A percentile compares a stretch with the other conserved stretches of the same genome.
These are phyloP conservation scores for Cyclocybe aegerita DNA, from an alignment of 768 basidiomycete species.

Conservation along the genomic window DNA sequence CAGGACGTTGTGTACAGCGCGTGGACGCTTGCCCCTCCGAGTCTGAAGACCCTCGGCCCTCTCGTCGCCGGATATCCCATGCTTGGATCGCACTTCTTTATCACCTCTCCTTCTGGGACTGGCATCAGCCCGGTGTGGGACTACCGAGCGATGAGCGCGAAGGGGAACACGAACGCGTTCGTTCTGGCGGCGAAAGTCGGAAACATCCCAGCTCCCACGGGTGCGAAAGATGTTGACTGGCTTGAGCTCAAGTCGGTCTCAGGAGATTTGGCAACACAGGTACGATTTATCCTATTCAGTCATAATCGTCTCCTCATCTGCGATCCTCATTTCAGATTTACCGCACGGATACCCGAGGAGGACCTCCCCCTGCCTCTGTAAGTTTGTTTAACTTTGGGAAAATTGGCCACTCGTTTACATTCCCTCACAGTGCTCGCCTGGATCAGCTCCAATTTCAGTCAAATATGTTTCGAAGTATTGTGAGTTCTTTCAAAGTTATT, in stretches of 20 bases:
- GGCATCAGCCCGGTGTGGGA: slow-evolving; percentile 56
- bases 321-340: slow-evolving; percentile 31
- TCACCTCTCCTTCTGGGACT: slow-evolving; percentile 41
- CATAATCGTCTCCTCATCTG: no score
- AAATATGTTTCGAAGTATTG: slow-evolving; percentile 56
- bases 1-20: slow-evolving; percentile 26
- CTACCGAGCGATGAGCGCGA: slow-evolving; percentile 42
- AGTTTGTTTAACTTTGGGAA: slow-evolving; percentile 11
- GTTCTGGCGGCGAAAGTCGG: slow-evolving; percentile 44
- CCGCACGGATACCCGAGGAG: slow-evolving; percentile 50
- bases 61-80: slow-evolving; percentile 11
- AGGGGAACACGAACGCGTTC: slow-evolving; percentile 43
- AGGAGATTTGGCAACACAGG: slow-evolving; percentile 47
- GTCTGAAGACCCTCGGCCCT: slow-evolving; percentile 3
- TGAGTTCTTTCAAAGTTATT: slow-evolving; percentile 23
- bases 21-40: slow-evolving; percentile 11
- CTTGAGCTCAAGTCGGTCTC: slow-evolving; percentile 44
- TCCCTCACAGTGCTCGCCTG: slow-evolving; percentile 34
- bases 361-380: slow-evolving; percentile 53
- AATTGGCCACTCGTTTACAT: not conserved
- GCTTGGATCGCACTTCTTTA: slow-evolving; percentile 57
- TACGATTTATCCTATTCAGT: slow-evolving; percentile 29
- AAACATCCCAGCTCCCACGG: slow-evolving; percentile 40
- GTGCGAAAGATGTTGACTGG: slow-evolving; percentile 52
- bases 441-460: slow-evolving; percentile 40